Evolutionary conservation across 257 asterid species (phyloP), one percentile per base, ranked within the genome.

Genomic region (Plantago ovata): DNA sequence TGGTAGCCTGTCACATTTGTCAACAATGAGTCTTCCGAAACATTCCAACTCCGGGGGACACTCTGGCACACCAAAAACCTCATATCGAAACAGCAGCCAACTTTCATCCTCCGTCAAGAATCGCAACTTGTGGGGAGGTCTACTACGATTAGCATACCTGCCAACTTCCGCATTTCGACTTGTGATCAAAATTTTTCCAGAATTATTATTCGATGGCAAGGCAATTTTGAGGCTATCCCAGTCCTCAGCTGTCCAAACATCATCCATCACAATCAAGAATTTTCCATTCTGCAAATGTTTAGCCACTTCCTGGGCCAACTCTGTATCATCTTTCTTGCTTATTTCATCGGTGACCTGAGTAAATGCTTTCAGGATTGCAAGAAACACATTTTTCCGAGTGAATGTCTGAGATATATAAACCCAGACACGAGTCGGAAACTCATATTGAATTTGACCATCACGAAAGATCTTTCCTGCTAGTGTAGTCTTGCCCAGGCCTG

Each of bases 401-500:
- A 60, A 73, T 0, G 64, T 65, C 55, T 75, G 82, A 33, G 87
- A 77, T 28, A 75, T 57, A 10, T 66, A 67, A 0, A 70, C 76
- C 87, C 84, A 75, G 15, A 66, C 48, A 2, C 84, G 76, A 9
- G 65, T 64, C 48, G 77, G 72, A 20, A 77, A 81, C 20, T 81
- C 70, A 16, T 70, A 70, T 33, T 56, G 68, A 33, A 78, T 61
- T 0, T 6, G 41, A 0, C 67, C 67, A 60, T 75, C 80, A 8
- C 62, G 61, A 10, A 33, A 81, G 12, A 78, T 58, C 60, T 62
- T 75, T 11, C 73, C 65, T 0, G 84, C 82, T 19, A 81, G 54
- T 1, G 80, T 75, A 3, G 82, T 79, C 72, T 79, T 79, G 41
- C 86, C 82, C 0, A 79, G 73, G 32, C 86, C 86, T 6, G 80